A percentile compares a stretch with the other conserved stretches of the same genome.
These are phyloP conservation scores for Aspergillus ellipticus DNA, from an alignment of 495 filamentous ascomycete species.

Conservation along the genomic window DNA sequence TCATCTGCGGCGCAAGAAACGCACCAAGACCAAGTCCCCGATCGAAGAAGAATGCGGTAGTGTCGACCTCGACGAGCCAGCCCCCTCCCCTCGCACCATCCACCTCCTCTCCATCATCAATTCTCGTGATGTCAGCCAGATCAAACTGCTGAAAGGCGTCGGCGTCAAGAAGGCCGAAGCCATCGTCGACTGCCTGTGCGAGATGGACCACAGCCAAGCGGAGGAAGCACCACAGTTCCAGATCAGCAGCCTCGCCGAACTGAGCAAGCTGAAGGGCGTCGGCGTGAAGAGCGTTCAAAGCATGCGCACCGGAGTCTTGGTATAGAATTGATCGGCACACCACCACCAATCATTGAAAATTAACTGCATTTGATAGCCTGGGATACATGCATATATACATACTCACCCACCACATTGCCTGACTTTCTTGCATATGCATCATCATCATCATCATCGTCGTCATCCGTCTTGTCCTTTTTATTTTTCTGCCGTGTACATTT, in stretches of 20 bases:
- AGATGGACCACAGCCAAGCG: constrained; percentile 36
- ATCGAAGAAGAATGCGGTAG: constrained; percentile 18
- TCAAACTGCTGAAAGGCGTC: constrained; percentile 64
- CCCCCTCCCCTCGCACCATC: constrained; percentile 62
- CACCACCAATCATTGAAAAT: background rate
- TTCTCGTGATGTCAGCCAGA: constrained; percentile 66
- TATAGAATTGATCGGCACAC: constrained; percentile 19
- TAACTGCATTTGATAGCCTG: constrained; percentile 16
- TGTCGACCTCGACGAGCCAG: constrained; percentile 27
- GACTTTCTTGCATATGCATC: background rate
- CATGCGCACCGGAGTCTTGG: constrained; percentile 49
- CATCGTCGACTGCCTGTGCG: constrained; percentile 50
- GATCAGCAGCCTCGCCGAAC: constrained; percentile 40
- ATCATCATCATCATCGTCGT: background rate
- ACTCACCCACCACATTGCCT: constrained; percentile 12
- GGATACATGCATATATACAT: constrained; percentile 1
- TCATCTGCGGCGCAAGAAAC: constrained; percentile 39
- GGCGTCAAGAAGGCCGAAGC: constrained; percentile 53
- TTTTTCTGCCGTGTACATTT: constrained; percentile 4
- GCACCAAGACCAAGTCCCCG: constrained; percentile 29
- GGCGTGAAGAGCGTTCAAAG: constrained; percentile 51
- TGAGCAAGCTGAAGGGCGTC: constrained; percentile 50
- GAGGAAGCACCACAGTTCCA: constrained; percentile 29
- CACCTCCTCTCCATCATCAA: constrained; percentile 83
- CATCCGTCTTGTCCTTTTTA: background rate